Percentiles rank a stretch among this genome's conserved stretches.
These are phyloP conservation scores for Talaromyces atroroseus DNA, from an alignment of 2,329 filamentous ascomycete genomes.

Conservation along the genomic window DNA sequence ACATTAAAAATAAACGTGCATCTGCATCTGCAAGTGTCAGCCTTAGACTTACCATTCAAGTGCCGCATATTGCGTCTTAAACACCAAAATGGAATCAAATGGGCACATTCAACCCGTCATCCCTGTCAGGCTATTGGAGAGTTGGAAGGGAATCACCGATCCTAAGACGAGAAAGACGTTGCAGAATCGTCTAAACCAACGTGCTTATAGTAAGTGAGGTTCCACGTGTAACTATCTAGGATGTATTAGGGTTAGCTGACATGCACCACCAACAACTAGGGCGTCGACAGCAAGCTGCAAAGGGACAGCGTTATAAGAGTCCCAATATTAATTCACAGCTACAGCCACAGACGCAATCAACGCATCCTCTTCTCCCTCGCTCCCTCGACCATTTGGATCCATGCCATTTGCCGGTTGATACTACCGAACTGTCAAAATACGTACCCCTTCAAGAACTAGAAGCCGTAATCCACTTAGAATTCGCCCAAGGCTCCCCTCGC, in stretches of 20 bases:
- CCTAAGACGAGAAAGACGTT: constrained; percentile 3
- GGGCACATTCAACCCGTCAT: neutral
- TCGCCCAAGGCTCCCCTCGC: constrained; percentile 6
- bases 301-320: neutral
- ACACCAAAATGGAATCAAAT: neutral
- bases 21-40: neutral
- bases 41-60: neutral
- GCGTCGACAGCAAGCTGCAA: constrained; percentile 1
- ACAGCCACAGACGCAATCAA: too few species aligned
- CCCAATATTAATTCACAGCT: too few species aligned
- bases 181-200: constrained; percentile 12
- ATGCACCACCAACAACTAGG: neutral
- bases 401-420: neutral
- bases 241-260: neutral
- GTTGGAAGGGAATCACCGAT: constrained; percentile 9
- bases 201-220: neutral
- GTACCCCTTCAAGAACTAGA: constrained; percentile 1
- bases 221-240: neutral
- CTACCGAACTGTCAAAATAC: neutral
- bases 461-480: constrained; percentile 2
- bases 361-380: neutral
- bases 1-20: too few species aligned
- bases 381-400: constrained; percentile 2
- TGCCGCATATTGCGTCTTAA: neutral
- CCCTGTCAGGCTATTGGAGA: neutral